Evolutionary conservation across 768 basidiomycete genomes (phyloP).

Genomic region (Xerocomellus amylosporus): DNA sequence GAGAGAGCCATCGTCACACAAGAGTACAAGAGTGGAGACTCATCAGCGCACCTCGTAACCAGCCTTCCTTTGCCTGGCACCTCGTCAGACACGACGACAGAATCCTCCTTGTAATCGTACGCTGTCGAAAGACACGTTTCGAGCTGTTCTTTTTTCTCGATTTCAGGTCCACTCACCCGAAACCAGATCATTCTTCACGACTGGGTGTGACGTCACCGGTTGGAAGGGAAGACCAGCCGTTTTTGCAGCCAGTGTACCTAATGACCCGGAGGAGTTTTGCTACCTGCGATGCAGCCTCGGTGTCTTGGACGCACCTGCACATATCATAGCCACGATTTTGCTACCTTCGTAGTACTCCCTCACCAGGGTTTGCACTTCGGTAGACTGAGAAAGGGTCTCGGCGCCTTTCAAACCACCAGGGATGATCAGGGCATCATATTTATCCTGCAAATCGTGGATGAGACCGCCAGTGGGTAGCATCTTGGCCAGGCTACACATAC

Average conservation of each 20-base stretch:
- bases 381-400: constrained; percentile 60
- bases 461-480: not conserved
- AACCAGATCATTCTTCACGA: constrained; percentile 59
- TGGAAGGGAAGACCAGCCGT: constrained; percentile 59
- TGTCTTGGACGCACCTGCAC: constrained; percentile 54
- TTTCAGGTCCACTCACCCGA: constrained; percentile 36
- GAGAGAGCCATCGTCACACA: not conserved
- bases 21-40: not conserved
- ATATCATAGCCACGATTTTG: constrained; percentile 76
- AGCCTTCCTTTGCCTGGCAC: constrained; percentile 45
- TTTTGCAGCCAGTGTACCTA: constrained; percentile 70
- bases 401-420: constrained; percentile 81
- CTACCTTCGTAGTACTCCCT: constrained; percentile 42
- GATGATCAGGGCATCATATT: constrained; percentile 66
- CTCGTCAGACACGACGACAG: constrained; percentile 60
- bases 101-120: constrained; percentile 71
- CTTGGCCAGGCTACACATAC: constrained; percentile 34
- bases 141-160: not conserved
- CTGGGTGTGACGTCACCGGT: constrained; percentile 76
- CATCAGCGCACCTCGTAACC: constrained; percentile 62
- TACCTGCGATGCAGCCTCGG: not conserved
- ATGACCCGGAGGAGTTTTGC: not conserved
- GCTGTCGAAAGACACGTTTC: constrained; percentile 35
- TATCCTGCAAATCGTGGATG: constrained; percentile 40
- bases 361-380: constrained; percentile 61